Evolutionary conservation across 1,284 basidiomycete genomes (phyloP).

Genomic region (Cystobasidiaceae sp.): DNA sequence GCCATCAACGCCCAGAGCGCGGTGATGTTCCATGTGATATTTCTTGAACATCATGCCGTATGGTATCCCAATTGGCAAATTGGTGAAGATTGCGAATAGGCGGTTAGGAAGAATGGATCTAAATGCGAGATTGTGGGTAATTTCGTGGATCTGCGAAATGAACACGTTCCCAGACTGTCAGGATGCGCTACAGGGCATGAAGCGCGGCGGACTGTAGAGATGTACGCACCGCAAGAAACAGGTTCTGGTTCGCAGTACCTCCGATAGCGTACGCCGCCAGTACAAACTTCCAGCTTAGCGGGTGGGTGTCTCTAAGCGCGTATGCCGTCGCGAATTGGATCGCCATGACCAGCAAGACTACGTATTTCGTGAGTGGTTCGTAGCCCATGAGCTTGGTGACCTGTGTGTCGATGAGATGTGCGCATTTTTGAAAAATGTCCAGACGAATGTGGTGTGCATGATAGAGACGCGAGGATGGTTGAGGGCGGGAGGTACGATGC

Average conservation of each 20-base stretch:
- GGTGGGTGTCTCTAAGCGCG: conserved; percentile 60
- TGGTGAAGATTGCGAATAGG: conserved; percentile 79
- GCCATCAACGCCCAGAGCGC: conserved; percentile 74
- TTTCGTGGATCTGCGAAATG: conserved; percentile 61
- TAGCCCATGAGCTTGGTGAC: conserved; percentile 93
- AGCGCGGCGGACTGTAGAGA: conserved; percentile 51
- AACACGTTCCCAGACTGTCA: too few relatives aligned
- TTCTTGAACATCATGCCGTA: conserved; percentile 92
- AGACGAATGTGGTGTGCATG: neutral
- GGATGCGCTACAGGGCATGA: too few relatives aligned
- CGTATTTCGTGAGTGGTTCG: conserved; percentile 81
- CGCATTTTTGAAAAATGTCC: neutral
- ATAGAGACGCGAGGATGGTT: too few relatives aligned
- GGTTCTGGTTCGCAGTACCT: conserved; percentile 93
- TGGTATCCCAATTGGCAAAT: conserved; percentile 87
- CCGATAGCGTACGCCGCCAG: conserved; percentile 78
- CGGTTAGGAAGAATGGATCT: conserved; percentile 77
- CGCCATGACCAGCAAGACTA: conserved; percentile 70
- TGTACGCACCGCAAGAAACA: conserved; percentile 85
- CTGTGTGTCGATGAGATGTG: too few relatives aligned
- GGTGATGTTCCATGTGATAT: conserved; percentile 51
- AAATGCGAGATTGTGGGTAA: conserved; percentile 96
- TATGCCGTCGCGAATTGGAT: conserved; percentile 68
- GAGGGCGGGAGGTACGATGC: too few relatives aligned
- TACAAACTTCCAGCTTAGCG: conserved; percentile 68